Evolutionary conservation across 1,284 basidiomycete species (phyloP).

Genomic region (Ganoderma lingzhi): DNA sequence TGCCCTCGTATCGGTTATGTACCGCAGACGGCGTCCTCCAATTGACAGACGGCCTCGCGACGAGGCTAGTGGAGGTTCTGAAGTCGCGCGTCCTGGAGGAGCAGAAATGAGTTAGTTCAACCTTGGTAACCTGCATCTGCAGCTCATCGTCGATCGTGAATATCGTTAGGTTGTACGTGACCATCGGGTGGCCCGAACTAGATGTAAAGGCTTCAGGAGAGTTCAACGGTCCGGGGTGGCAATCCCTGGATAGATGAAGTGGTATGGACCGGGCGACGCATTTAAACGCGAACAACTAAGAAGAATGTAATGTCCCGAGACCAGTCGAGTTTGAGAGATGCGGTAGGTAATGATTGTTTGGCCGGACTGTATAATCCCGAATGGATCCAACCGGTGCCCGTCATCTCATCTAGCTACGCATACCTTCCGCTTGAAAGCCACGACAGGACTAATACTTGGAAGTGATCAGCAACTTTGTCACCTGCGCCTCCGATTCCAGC

Average conservation of each 20-base stretch:
- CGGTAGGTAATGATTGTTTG: neutral
- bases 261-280: neutral
- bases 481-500: too few species aligned
- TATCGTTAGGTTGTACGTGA: neutral
- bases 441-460: too few species aligned
- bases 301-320: too few species aligned
- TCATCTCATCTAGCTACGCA: too few species aligned
- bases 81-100: slow-evolving; percentile 34
- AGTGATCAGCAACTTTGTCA: too few species aligned
- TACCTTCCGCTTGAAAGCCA: too few species aligned
- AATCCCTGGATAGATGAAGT: neutral
- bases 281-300: too few species aligned
- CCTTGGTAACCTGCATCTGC: too few species aligned
- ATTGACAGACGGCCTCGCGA: slow-evolving; percentile 68
- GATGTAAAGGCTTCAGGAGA: neutral
- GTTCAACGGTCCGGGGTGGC: neutral
- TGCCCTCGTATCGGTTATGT: slow-evolving; percentile 82
- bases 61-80: slow-evolving; percentile 51
- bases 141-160: neutral
- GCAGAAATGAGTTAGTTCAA: slow-evolving; percentile 3
- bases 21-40: slow-evolving; percentile 72
- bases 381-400: too few species aligned
- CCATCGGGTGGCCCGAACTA: neutral
- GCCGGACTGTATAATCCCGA: neutral
- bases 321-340: neutral